Conservation (phyloP, 106 monocot genomes). For the Platanthera guangdongensis region DNA sequence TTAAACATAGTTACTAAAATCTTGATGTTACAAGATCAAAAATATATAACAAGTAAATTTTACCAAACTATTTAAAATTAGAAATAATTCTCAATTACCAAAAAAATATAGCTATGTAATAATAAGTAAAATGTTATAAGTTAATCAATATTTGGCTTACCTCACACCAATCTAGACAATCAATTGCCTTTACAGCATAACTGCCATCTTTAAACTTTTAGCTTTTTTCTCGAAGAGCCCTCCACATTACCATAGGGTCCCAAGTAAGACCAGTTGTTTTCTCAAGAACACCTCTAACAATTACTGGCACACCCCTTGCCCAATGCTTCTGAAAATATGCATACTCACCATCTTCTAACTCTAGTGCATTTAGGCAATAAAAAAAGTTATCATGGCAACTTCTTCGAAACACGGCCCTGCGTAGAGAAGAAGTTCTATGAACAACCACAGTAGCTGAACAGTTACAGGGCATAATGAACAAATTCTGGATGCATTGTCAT, state of each 20-base stretch:
- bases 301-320: slow-evolving; percentile 29
- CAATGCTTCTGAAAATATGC: slow-evolving; percentile 33
- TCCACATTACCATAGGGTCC: slow-evolving; percentile 40
- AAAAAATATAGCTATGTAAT: no score
- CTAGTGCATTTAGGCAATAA: slow-evolving; percentile 18
- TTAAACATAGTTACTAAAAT: no score
- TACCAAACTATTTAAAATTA: no score
- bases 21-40: no score
- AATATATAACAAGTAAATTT: no score
- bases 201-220: slow-evolving; percentile 24
- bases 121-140: no score
- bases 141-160: slow-evolving; percentile 15
- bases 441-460: slow-evolving; percentile 6
- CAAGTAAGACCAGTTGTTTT: slow-evolving; percentile 32
- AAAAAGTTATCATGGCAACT: slow-evolving; percentile 22
- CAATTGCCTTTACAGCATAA: slow-evolving; percentile 31
- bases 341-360: slow-evolving; percentile 18
- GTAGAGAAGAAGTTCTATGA: not conserved
- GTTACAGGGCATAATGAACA: slow-evolving; percentile 10
- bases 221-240: slow-evolving; percentile 28
- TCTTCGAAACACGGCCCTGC: slow-evolving; percentile 17
- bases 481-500: slow-evolving; percentile 6
- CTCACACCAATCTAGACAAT: slow-evolving; percentile 48
- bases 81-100: no score
- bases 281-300: slow-evolving; percentile 32